Evolutionary conservation across 495 filamentous ascomycete genomes (phyloP).

Genomic region (Chaetomium cochliodes): DNA sequence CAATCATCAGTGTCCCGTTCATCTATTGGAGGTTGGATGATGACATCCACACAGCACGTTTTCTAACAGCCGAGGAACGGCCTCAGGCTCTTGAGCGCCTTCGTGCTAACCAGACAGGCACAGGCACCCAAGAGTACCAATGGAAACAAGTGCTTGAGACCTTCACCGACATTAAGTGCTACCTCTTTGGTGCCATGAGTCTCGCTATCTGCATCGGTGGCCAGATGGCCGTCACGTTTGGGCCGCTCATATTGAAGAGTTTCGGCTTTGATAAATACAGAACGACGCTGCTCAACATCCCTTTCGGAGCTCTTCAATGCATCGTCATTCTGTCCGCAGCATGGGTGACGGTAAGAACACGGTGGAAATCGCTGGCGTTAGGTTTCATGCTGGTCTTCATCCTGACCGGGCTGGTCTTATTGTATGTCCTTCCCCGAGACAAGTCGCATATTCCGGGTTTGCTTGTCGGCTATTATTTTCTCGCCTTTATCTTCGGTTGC

Average conservation of each 20-base stretch:
- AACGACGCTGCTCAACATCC: slow-evolving; percentile 64
- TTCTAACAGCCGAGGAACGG: slow-evolving; percentile 43
- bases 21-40: slow-evolving; percentile 55
- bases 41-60: slow-evolving; percentile 51
- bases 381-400: slow-evolving; percentile 53
- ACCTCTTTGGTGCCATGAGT: slow-evolving; percentile 50
- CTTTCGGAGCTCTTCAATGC: slow-evolving; percentile 59
- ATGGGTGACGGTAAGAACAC: slow-evolving; percentile 50
- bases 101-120: not conserved
- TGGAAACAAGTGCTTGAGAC: no score
- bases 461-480: slow-evolving; percentile 61
- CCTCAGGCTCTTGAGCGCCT: not conserved
- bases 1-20: slow-evolving; percentile 51
- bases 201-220: slow-evolving; percentile 63
- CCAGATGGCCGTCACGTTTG: slow-evolving; percentile 58
- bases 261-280: slow-evolving; percentile 58
- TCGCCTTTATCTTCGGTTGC: slow-evolving; percentile 59
- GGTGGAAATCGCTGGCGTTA: slow-evolving; percentile 53
- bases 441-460: slow-evolving; percentile 42
- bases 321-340: slow-evolving; percentile 56
- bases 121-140: no score
- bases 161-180: slow-evolving; percentile 40
- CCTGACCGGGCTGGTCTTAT: slow-evolving; percentile 54
- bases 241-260: slow-evolving; percentile 60
- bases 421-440: slow-evolving; percentile 53